Base-by-base conservation (phyloP, 2,329 filamentous ascomycete species). In the Orbilia oligospora region DNA sequence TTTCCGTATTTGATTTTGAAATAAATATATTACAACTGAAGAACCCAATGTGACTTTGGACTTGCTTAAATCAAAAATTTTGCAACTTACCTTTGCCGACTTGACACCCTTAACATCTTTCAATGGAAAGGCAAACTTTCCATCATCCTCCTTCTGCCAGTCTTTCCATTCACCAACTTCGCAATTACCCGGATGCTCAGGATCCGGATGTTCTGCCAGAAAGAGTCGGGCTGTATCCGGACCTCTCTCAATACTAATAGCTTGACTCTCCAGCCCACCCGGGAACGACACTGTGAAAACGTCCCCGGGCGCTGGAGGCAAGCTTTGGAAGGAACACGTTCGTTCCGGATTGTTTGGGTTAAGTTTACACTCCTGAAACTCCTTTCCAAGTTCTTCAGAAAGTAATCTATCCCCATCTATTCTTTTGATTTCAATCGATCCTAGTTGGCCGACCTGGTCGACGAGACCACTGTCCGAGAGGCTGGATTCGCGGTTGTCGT, bases 141-240 rank as follows among this genome's bases (percentile, higher is more conserved):
- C 64, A n/a, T 55, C 48, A 33, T 24, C 38, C 12, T 65, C 61
- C 20, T 65, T 65, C 8, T 49, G 41, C 48, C 44, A 67, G 10
- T 70, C 48, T 12, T 9, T 63, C 44, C 38, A 63, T 16, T 70
- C 67, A 30, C 65, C 30, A 24, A 68, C 48, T 22, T 36, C 33
- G 12, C 49, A 41, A 16, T 36, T 36, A 55, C 14, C 22, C 20
- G 27, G 64, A 8, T 61, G 16, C 14, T 18, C n/a, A 55, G 64
- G 64, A 12, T 67, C 48, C 44, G 46, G 44, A 33, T 36, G 33
- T 27, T 38, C 18, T 20, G 27, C 49, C 18, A 55, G 4, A 24
- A 24, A 27, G 12, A 61, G 10, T 3, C 9, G 36, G 12, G n/a
- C 56, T 1, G 56, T 41, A 16, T 20, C 56, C 24, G 20, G 33